Evolutionary conservation across 2,329 filamentous ascomycete species (phyloP), one percentile per base, ranked within the genome.

Genomic region (Cladophialophora bantiana): DNA sequence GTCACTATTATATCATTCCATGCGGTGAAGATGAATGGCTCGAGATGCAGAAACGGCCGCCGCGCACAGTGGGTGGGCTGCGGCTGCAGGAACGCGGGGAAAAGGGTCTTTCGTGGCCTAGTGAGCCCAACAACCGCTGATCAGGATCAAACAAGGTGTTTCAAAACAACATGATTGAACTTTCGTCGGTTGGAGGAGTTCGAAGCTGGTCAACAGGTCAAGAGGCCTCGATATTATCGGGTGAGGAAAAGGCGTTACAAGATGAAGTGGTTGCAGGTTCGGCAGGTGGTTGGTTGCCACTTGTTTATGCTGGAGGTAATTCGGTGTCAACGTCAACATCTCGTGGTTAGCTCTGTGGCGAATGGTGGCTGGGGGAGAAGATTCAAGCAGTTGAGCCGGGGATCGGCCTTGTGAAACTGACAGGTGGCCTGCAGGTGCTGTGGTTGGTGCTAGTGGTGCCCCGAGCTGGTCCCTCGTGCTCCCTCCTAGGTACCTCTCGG

Each of bases 251-350:
- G 3, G 18, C 20, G 45, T 50, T 20, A 20, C 45, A 50, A 50
- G 45, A 40, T 34, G 34, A 36, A 38, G 32, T 40, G n/a, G 59
- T 42, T 61, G 59, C 45, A 50, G 45, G 18, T 34, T 40, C 32
- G n/a, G 34, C n/a, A n/a, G 45, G 57, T 59, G n/a, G 32, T 35
- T 34, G 36, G 48, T 35, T 18, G 42, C 31, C 52, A 38, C 59
- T 61, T 32, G 59, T 31, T 32, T 61, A 61, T 55, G 31, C 31
- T 35, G 15, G 26, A 32, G 10, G 26, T 32, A 54, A 54, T 54
- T 31, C 50, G 26, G 32, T 60, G 59, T 61, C 59, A 61, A 61
- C 58, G 59, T 61, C 59, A 61, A 61, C 59, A 61, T 53, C 52
- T 48, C 42, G 3, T 36, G 34, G 18, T 50, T 59, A 31, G 57